phyloP scores from a whole-genome alignment of 495 filamentous ascomycete genomes.

The Usnea hakonensis region DNA sequence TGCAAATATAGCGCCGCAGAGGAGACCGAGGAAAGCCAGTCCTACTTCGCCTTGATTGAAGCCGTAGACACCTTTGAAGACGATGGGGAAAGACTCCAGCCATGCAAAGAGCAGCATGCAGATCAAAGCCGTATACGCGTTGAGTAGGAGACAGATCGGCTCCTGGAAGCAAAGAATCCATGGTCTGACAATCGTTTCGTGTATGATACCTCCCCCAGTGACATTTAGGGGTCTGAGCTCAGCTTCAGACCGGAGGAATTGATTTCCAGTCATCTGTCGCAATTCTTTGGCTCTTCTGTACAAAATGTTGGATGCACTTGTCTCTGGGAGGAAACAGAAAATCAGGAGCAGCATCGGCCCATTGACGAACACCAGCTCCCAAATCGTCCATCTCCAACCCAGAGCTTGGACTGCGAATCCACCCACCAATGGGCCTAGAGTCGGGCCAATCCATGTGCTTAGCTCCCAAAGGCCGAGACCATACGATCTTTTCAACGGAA shows the following conservation, averaged over 20 bases:
- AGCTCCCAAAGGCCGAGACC: slow-evolving; percentile 74
- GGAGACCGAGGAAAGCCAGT: slow-evolving; percentile 65
- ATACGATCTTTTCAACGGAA: slow-evolving; percentile 64
- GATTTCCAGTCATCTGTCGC: slow-evolving; percentile 53
- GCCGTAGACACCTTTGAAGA: slow-evolving; percentile 63
- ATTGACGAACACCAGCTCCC: slow-evolving; percentile 61
- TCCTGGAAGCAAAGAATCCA: slow-evolving; percentile 35
- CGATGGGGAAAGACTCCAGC: slow-evolving; percentile 67
- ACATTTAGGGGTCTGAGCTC: slow-evolving; percentile 85
- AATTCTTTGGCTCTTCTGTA: slow-evolving; percentile 66
- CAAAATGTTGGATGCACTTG: slow-evolving; percentile 72
- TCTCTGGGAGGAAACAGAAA: slow-evolving; percentile 65
- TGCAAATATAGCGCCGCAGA: slow-evolving; percentile 46
- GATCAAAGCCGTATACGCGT: slow-evolving; percentile 54
- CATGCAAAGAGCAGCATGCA: slow-evolving; percentile 74
- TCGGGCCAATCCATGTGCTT: slow-evolving; percentile 70
- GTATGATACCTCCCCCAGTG: slow-evolving; percentile 61
- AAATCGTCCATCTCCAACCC: slow-evolving; percentile 84
- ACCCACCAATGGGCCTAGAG: slow-evolving; percentile 72
- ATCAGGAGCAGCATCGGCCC: slow-evolving; percentile 52
- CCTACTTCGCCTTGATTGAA: slow-evolving; percentile 60
- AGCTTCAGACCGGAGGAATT: slow-evolving; percentile 82
- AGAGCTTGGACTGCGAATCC: slow-evolving; percentile 61
- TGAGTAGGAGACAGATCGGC: slow-evolving; percentile 44
- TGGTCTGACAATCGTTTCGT: slow-evolving; percentile 63